Conservation (phyloP, 2,329 filamentous ascomycete species). For the Bipolaris zeicola region DNA sequence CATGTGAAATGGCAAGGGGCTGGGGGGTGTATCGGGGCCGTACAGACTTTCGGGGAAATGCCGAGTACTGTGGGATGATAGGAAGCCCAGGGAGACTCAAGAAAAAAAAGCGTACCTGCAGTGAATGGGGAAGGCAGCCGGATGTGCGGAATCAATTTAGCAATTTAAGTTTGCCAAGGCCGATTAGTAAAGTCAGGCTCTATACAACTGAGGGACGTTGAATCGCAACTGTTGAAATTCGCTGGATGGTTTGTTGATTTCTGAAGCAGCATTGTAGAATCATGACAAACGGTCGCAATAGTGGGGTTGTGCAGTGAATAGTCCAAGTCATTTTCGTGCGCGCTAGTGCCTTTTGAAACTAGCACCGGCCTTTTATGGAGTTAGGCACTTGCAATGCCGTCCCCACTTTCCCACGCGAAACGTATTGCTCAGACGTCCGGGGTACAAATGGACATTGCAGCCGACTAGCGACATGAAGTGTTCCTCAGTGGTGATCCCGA, state of each 20-base stretch:
- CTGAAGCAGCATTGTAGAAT: slow-evolving; percentile 1
- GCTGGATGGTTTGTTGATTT: not conserved
- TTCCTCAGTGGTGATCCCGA: not conserved
- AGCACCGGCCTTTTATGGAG: slow-evolving; percentile 11
- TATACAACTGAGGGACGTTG: not conserved
- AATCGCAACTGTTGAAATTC: not conserved
- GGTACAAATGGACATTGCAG: not conserved
- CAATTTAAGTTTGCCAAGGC: not conserved
- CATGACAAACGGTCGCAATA: slow-evolving; percentile 10
- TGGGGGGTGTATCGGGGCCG: not conserved
- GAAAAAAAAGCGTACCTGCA: slow-evolving; percentile 20
- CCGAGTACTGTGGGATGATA: slow-evolving; percentile 3
- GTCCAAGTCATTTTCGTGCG: slow-evolving; percentile 20
- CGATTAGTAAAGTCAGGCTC: too few relatives aligned
- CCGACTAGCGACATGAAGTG: slow-evolving; percentile 6
- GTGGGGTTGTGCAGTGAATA: slow-evolving; percentile 14
- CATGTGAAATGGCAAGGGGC: too few relatives aligned
- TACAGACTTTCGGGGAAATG: not conserved
- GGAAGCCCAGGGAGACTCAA: not conserved
- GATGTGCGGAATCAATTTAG: not conserved
- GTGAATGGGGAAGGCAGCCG: slow-evolving; percentile 15
- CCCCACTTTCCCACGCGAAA: slow-evolving; percentile 13
- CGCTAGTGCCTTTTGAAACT: slow-evolving; percentile 20
- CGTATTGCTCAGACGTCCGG: not conserved
- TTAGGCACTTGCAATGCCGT: slow-evolving; percentile 21